Evolutionary conservation across 495 filamentous ascomycete genomes (phyloP), one percentile per base, ranked within the genome.

Genomic region (Margaritispora aquatica): DNA sequence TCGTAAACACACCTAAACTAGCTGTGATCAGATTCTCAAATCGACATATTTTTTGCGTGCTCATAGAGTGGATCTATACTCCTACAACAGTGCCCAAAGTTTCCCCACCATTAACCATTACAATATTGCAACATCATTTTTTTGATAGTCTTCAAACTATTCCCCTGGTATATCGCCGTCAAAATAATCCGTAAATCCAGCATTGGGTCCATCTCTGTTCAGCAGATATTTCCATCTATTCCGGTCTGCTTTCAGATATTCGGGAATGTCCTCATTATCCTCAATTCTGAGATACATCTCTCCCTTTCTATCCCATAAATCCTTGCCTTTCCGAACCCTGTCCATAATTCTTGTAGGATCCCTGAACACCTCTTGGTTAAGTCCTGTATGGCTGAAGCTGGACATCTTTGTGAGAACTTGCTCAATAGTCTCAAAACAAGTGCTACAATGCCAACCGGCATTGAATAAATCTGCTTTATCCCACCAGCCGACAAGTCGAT

Each of bases 391-490:
- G 24, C 68, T 71, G 61, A 78, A 79, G 36, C 69, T 70, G 49
- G 59, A 58, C 61, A 79, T 72, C 68, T 77, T 78, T 1, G 63
- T 66, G 26, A 70, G 64, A 63, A 78, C 63, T 49, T 78, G 72
- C 20, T 70, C 61, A 10, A 79, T 54, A 5, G 59, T 74, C 1
- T 57, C 60, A 57, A 78, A 74, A 58, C 75, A 78, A 9, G 64
- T 75, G 57, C 69, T 73, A 63, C 76, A 79, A 67, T 77, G 74
- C 75, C 75, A 79, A 1, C 67, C 72, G 1, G 71, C 73, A 59
- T 74, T 70, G 62, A 13, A 34, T 13, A 68, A 41, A 26, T 66
- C 63, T 15, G 27, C 48, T 38, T 68, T 68, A 13, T 68, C 51
- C 58, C 59, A 63, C 63, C 63, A 63, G 4, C 29, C 48, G 0